A percentile compares a stretch with the other conserved stretches of the same genome.
Conservation (phyloP, 176 grass and related monocot species). For the Triticum dicoccoides region DNA sequence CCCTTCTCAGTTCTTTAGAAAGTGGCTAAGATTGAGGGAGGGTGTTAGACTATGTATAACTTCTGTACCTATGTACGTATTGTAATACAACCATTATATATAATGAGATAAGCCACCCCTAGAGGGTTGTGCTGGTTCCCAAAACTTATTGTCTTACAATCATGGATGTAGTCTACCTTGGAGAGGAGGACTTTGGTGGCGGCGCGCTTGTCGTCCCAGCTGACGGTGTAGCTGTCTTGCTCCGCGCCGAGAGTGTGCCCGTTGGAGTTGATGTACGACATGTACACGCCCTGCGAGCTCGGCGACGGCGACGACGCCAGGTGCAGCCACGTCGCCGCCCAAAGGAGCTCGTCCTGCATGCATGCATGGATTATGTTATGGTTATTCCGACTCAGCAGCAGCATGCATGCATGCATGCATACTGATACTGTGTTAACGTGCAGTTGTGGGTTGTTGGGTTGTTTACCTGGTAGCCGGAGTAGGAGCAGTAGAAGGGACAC, state of each 20-base stretch:
- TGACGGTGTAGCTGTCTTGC: constrained; percentile 75
- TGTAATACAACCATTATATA: no score
- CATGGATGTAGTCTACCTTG: constrained; percentile 10
- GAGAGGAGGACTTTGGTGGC: constrained; percentile 72
- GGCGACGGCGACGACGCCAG: constrained; percentile 30
- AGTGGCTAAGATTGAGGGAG: no score
- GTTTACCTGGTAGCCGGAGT: constrained; percentile 78
- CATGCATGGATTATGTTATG: no score
- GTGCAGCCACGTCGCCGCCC: constrained; percentile 77
- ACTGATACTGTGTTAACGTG: no score
- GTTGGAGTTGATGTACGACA: constrained; percentile 73
- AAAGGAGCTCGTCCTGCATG: constrained; percentile 63
- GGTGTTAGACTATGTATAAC: no score
- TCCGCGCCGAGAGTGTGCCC: constrained; percentile 54
- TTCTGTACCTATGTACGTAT: no score
- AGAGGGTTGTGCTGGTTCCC: no score
- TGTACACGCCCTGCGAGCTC: constrained; percentile 25
- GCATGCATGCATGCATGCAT: no score
- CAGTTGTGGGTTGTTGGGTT: neutral
- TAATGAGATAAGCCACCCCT: no score
- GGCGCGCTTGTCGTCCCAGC: constrained; percentile 81
- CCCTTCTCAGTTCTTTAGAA: no score
- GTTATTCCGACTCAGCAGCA: no score
- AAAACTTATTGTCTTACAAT: no score
- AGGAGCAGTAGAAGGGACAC: constrained; percentile 75